These are phyloP conservation scores for Annulohypoxylon maeteangense DNA, from an alignment of 495 filamentous ascomycete species.

Conservation along the genomic window DNA sequence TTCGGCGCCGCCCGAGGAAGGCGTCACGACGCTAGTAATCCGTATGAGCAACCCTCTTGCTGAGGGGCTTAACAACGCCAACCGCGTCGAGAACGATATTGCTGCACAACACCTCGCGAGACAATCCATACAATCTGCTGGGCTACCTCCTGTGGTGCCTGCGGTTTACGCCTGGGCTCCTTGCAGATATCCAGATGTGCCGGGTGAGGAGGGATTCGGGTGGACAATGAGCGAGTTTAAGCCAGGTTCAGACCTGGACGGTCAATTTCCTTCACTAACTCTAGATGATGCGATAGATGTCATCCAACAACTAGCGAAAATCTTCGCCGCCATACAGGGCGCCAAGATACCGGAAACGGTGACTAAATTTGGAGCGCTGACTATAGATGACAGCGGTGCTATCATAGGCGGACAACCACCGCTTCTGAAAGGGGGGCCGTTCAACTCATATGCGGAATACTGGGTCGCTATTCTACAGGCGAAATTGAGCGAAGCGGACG, in stretches of 20 bases:
- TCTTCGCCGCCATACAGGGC: conserved; percentile 12
- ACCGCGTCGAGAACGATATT: conserved; percentile 17
- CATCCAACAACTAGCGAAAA: conserved; percentile 1
- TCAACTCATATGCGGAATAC: neutral
- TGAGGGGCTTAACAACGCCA: conserved; percentile 12
- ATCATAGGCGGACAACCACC: conserved; percentile 6
- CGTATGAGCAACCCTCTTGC: conserved; percentile 20
- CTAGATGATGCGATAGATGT: conserved; percentile 2
- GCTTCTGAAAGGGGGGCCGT: neutral
- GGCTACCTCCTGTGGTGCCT: neutral
- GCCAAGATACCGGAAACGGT: conserved; percentile 8
- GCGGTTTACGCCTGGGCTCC: conserved; percentile 19
- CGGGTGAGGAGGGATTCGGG: conserved; percentile 11
- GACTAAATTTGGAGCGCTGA: conserved; percentile 10
- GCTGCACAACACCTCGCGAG: conserved; percentile 14
- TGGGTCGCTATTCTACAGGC: neutral
- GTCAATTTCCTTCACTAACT: neutral
- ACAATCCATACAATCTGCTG: neutral
- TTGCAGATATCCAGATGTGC: conserved; percentile 8
- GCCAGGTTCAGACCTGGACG: conserved; percentile 8
- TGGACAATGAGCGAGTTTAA: conserved; percentile 15
- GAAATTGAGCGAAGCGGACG: conserved; percentile 1
- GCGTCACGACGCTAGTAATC: conserved; percentile 1
- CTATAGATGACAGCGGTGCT: neutral
- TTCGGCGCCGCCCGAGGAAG: neutral